A percentile compares a stretch with the other conserved stretches of the same genome.
Evolutionary conservation across 768 basidiomycete genomes (phyloP).

Genomic region (Russula sp.): DNA sequence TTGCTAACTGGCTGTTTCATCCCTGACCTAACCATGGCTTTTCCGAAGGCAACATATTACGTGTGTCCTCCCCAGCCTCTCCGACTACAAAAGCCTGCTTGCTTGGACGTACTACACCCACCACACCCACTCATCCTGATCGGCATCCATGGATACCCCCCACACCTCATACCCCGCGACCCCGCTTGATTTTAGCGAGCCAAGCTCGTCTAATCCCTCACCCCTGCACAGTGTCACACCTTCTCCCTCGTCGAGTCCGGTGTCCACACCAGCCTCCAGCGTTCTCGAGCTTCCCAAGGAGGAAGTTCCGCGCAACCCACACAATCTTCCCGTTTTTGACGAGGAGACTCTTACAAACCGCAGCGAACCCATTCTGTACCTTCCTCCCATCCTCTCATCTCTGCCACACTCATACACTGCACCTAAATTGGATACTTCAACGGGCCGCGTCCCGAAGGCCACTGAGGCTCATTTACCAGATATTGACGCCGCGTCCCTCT

Average conservation of each 20-base stretch:
- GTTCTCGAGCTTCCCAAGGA: not conserved
- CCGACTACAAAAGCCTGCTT: constrained; percentile 10
- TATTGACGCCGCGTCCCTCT: constrained; percentile 79
- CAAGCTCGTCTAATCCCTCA: not conserved
- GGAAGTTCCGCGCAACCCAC: constrained; percentile 38
- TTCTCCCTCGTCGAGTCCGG: constrained; percentile 1
- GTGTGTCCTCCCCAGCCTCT: not conserved
- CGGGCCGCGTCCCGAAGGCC: constrained; percentile 35
- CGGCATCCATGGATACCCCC: not conserved
- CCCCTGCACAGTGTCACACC: not conserved
- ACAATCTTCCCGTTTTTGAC: constrained; percentile 47
- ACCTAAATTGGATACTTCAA: constrained; percentile 24
- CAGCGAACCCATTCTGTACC: constrained; percentile 56
- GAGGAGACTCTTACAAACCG: constrained; percentile 31
- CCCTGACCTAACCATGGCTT: not conserved
- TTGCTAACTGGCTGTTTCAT: too few relatives aligned
- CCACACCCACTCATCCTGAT: not conserved
- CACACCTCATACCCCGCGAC: not conserved
- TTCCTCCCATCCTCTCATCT: constrained; percentile 79
- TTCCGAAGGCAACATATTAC: not conserved
- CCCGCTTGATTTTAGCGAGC: not conserved
- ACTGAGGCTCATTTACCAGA: constrained; percentile 75
- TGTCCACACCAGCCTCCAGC: constrained; percentile 9
- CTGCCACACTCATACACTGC: constrained; percentile 42
- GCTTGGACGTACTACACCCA: not conserved